Base-by-base conservation (phyloP, 352 stramenopile genomes). In the Phytophthora pini region DNA sequence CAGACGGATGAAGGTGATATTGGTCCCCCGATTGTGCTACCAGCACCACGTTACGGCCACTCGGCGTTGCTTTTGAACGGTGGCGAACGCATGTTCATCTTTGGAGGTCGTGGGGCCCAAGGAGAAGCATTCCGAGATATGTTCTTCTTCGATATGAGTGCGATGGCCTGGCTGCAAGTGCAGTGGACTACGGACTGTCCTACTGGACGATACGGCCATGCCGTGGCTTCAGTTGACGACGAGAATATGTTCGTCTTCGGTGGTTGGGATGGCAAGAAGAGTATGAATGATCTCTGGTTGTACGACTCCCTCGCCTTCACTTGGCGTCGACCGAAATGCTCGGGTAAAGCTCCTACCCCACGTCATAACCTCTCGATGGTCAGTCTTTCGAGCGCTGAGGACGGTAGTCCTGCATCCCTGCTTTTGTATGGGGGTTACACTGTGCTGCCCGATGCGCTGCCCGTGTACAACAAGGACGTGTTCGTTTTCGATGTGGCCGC, bases 201-300 rank as follows among this genome's bases (percentile, higher is more conserved):
- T 31, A 61, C 73, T 43, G 84, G 76, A 17, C 87, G 88, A 36
- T 97, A 94, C 39, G 86, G 74, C 12, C 88, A 97, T 52, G 76
- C 73, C 27, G 79, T 68, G 10, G 68, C 78, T 38, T 76, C 82
- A 1, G 71, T 96, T 5, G 80, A 89, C 52, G 85, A 92, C 24
- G 74, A 74, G 43, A 84, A 90, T 52, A 85, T 98, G 60, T 74
- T 96, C 11, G 45, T 98, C 24, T 95, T 97, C 50, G 93, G 93
- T 48, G 93, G 93, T n/a, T 94, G 87, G 87, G 87, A 94, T 61
- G 82, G 87, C 31, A 78, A 82, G 51, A 81, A 82, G 55, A 89
- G 78, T 48, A 90, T 88, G 77, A 81, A 84, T 48, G 87, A 94
- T 41, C 64, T 92, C 17, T 94, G 87, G 87, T 47, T 59, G 10